A percentile compares a stretch with the other conserved stretches of the same genome.
Conservation (phyloP, 192 early-diverging fungal genomes). For the Piromyces finnis region DNA sequence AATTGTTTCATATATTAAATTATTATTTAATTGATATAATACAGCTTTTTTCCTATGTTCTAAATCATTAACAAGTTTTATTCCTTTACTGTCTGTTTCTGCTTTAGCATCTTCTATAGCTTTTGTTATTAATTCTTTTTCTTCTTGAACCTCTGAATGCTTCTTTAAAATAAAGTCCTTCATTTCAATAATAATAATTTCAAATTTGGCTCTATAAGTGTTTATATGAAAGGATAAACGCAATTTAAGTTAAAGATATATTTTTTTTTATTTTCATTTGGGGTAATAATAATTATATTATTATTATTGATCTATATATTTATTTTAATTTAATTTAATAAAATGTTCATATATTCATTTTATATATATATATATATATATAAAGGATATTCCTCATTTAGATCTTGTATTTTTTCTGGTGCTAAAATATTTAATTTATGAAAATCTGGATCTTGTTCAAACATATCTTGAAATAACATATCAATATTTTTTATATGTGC, state of each 20-base stretch:
- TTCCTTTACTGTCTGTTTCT: conserved; percentile 22
- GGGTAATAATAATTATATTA: too few relatives aligned
- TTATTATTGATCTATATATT: too few relatives aligned
- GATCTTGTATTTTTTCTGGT: conserved; percentile 17
- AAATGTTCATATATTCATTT: too few relatives aligned
- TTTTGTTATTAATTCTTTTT: conserved; percentile 13
- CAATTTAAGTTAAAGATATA: neutral
- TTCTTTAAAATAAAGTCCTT: conserved; percentile 24
- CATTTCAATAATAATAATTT: conserved; percentile 27
- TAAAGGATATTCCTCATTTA: conserved; percentile 22
- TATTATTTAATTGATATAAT: too few relatives aligned
- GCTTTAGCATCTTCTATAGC: conserved; percentile 15
- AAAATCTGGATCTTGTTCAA: conserved; percentile 32
- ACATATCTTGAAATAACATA: conserved; percentile 30
- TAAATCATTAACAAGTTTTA: conserved; percentile 18
- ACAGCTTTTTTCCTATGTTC: conserved; percentile 33
- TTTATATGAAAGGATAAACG: neutral
- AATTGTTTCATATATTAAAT: too few relatives aligned
- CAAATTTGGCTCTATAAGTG: conserved; percentile 24
- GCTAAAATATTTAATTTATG: conserved; percentile 15
- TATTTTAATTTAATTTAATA: too few relatives aligned
- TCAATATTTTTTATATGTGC: conserved; percentile 31
- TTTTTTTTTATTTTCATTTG: too few relatives aligned
- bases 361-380: too few relatives aligned
- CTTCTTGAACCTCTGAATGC: conserved; percentile 19